A percentile compares a stretch with the other conserved stretches of the same genome.
Conservation (phyloP, 2,329 filamentous ascomycete species). For the Penicillium sp. region DNA sequence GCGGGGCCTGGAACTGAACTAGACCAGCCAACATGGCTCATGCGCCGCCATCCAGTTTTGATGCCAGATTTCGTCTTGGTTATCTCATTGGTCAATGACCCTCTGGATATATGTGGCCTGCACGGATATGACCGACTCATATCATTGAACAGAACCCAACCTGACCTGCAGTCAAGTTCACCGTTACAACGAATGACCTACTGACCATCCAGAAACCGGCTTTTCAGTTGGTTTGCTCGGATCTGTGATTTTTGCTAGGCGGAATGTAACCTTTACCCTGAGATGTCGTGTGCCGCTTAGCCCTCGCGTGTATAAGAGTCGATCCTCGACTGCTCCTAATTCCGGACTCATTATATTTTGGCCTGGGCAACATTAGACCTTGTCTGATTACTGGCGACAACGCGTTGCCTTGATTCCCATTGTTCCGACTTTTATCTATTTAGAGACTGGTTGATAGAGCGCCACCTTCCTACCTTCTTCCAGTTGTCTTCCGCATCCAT, state of each 20-base stretch:
- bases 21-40: constrained; percentile 14
- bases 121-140: constrained; percentile 6
- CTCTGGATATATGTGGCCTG: constrained; percentile 12
- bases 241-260: background rate
- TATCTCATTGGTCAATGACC: constrained; percentile 8
- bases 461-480: background rate
- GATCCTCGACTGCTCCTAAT: constrained; percentile 2
- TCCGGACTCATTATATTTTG: constrained; percentile 20
- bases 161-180: constrained; percentile 3
- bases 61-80: constrained; percentile 15
- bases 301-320: constrained; percentile 18
- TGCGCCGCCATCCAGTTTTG: constrained; percentile 8
- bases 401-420: constrained; percentile 10
- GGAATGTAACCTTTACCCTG: constrained; percentile 19
- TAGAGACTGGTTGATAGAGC: background rate
- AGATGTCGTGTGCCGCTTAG: constrained; percentile 17
- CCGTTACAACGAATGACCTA: constrained; percentile 12
- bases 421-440: constrained; percentile 6
- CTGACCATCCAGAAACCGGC: constrained; percentile 13
- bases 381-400: constrained; percentile 8
- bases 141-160: constrained; percentile 8
- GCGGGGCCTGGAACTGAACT: constrained; percentile 4
- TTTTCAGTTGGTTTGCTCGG: background rate
- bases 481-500: background rate
- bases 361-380: constrained; percentile 16